Evolutionary conservation across 257 asterid species (phyloP), one percentile per base, ranked within the genome.

Genomic region (Solanum chilense): DNA sequence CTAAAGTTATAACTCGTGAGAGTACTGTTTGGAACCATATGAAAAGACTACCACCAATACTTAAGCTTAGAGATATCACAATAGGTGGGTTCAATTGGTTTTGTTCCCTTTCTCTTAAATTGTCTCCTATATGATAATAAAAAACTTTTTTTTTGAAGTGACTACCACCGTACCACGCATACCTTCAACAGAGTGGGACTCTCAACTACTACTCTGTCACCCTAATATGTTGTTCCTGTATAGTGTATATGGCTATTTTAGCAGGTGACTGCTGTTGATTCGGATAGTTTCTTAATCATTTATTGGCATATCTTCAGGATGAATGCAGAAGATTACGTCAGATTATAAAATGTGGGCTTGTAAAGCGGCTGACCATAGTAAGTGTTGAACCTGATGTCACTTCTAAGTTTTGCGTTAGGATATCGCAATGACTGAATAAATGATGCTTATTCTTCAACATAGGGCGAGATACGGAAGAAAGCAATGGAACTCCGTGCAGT

Each of bases 281-380:
- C 5, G 0, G 64, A 33, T 49, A 37, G 35, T 49, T 29, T 49
- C 31, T 49, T 81, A 52, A 31, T 81, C 44, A 49, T 49, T 81
- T 31, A 27, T 81, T 23, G 68, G 44, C 73, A 62, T 80, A 33
- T 83, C 66, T 91, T 66, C 94, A 96, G 99, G 99, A 95, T 33
- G 99, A 95, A 91, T 96, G 99, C 93, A 88, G 90, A 88, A 94
- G 95, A 84, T 90, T 96, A 82, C 98, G 95, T 68, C 98, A 96
- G 88, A 93, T 94, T 92, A 93, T 96, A 80, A 92, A 95, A 91
- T 93, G 93, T 62, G 98, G 98, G 85, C 98, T 94, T 86, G 94
- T 92, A 90, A 92, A 93, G 88, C 96, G 84, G 56, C 91, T 93
- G 84, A 92, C 98, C 27, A 92, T 96, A 74, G 99, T 96, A 92